Base-by-base conservation (phyloP, 768 basidiomycete genomes). In the Boletus vermiculosoides region DNA sequence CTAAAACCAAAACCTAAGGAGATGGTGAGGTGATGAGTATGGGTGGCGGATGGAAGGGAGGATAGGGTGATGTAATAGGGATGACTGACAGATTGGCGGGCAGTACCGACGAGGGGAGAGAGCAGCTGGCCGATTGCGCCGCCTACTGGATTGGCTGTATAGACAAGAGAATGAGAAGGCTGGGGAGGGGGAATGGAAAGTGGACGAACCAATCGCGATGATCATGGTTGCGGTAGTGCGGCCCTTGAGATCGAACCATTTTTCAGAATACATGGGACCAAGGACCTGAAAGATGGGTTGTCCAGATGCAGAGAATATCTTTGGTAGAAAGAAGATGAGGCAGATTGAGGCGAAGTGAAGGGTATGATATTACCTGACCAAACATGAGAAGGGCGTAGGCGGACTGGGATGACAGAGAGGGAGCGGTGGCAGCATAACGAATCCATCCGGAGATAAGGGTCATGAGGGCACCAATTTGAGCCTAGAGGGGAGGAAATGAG, bases 191-290 rank as follows among this genome's bases (percentile, higher is more conserved):
- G 8, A 41, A 20, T 8, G 12, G 12, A 8, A 20, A 22, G 41
- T 16, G 30, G 36, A 53, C 74, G 23, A 34, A 77, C 80, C 73
- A 30, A 83, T 63, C 10, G 81, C 76, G 51, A 84, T 74, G 37
- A 80, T 45, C 81, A 83, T 83, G n/a, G 83, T 94, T 13, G 89
- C 89, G 0, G 91, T 92, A 3, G 88, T 92, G 41, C 92, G 79
- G 15, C 86, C 84, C 56, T 81, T 76, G 46, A 92, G 72, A 58
- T 88, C 84, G 64, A 94, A 94, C 92, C 92, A 94, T 33, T 74
- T 82, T 67, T 94, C 88, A 0, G 91, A 92, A 70, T 87, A 94
- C 51, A 82, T 85, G 2, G 92, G 89, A 6, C 87, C 88, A 10
- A 92, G 73, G 25, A 93, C 81, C 71, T 90, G 90, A 69, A 83